A percentile compares a stretch with the other conserved stretches of the same genome.
Evolutionary conservation across 1,139 yeast genomes (phyloP).

Genomic region (Groenewaldozyma auringiensis): DNA sequence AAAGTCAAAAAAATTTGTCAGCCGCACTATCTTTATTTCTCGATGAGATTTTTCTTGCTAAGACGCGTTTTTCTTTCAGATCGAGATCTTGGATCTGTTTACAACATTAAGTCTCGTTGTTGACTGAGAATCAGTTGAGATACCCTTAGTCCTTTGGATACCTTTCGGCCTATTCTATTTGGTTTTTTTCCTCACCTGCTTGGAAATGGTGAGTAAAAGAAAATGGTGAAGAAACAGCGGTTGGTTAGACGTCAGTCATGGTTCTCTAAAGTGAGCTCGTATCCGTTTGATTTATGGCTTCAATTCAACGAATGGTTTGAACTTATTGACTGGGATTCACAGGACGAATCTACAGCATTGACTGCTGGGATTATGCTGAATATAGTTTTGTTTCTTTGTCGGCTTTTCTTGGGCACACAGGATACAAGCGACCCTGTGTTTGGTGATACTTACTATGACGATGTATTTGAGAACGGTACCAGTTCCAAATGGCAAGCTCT

Average conservation of each 20-base stretch:
- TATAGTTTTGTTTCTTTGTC: slow-evolving; percentile 22
- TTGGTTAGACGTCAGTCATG: slow-evolving; percentile 27
- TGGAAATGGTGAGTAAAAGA: no score
- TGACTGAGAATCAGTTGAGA: no score
- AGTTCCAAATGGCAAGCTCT: background rate
- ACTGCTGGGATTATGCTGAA: slow-evolving; percentile 42
- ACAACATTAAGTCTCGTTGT: no score
- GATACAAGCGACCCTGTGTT: slow-evolving; percentile 2
- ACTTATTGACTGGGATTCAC: slow-evolving; percentile 60
- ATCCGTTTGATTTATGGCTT: slow-evolving; percentile 51
- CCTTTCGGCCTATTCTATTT: no score
- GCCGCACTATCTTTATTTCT: no score
- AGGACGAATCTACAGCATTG: slow-evolving; percentile 40
- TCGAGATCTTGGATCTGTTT: no score
- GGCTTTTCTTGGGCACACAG: slow-evolving; percentile 11
- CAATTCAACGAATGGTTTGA: slow-evolving; percentile 46
- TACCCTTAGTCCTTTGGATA: no score
- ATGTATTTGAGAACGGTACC: slow-evolving; percentile 1
- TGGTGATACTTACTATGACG: slow-evolving; percentile 3
- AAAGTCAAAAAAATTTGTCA: no score
- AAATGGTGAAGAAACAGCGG: background rate
- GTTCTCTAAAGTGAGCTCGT: slow-evolving; percentile 37
- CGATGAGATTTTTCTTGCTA: no score
- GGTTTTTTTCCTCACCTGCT: no score
- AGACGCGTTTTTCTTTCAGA: no score